Evolutionary conservation across 192 early-diverging fungal species (phyloP).

Genomic region (Gaertneriomyces sp.): DNA sequence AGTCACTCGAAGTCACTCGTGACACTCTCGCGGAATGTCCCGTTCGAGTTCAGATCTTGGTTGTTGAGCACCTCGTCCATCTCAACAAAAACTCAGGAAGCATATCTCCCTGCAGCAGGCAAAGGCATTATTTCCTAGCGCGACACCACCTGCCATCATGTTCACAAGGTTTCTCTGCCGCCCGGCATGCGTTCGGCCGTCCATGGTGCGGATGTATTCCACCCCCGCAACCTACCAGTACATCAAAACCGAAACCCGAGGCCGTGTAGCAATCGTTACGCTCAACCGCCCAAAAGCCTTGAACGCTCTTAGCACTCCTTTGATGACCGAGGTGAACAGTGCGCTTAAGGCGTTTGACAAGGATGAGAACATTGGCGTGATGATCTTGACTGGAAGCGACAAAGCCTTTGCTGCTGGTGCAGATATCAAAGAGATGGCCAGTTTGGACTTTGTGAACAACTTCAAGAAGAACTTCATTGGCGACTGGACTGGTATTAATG

Average conservation of each 20-base stretch:
- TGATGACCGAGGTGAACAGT: conserved; percentile 90
- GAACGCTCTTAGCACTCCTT: conserved; percentile 89
- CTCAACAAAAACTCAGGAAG: too few species aligned
- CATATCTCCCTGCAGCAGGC: too few species aligned
- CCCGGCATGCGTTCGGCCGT: too few species aligned
- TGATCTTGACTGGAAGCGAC: conserved; percentile 93
- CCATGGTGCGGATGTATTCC: too few species aligned
- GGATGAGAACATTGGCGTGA: conserved; percentile 75
- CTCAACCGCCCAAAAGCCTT: conserved; percentile 95
- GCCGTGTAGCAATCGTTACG: conserved; percentile 78
- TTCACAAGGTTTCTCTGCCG: too few species aligned
- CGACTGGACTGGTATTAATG: conserved; percentile 90
- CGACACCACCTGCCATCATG: too few species aligned
- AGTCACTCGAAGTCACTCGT: too few species aligned
- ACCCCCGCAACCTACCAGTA: conserved; percentile 26
- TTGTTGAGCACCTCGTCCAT: too few species aligned
- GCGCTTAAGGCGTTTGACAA: conserved; percentile 74
- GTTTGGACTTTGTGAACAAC: conserved; percentile 79
- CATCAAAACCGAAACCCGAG: conserved; percentile 38
- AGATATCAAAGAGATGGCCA: conserved; percentile 99
- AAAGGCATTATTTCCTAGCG: too few species aligned
- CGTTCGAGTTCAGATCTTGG: too few species aligned
- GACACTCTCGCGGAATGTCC: too few species aligned
- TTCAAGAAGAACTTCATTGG: conserved; percentile 90
- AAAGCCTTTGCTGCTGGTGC: conserved; percentile 98